phyloP scores from a whole-genome alignment of 2,329 filamentous ascomycete genomes.

The Fusarium falciforme region DNA sequence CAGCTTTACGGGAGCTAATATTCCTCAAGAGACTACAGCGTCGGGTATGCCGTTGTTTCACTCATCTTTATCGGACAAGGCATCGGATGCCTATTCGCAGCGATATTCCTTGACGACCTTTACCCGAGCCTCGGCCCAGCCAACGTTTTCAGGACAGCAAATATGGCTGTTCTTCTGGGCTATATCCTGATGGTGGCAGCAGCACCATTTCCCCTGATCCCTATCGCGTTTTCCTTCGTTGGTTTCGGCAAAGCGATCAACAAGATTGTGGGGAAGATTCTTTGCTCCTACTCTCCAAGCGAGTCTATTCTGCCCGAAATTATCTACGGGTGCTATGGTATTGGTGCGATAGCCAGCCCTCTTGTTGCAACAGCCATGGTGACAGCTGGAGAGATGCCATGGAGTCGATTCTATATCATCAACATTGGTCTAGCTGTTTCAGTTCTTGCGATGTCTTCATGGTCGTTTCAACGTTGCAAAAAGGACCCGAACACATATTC shows the following conservation, averaged over 20 bases:
- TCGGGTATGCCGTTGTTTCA: neutral
- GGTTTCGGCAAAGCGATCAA: neutral
- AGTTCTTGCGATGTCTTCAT: neutral
- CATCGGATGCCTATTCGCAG: neutral
- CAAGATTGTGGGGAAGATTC: neutral
- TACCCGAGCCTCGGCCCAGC: neutral
- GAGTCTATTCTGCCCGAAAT: neutral
- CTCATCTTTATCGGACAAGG: neutral
- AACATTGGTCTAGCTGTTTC: neutral
- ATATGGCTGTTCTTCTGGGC: neutral
- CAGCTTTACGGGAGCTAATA: neutral
- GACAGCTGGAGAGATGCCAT: no score
- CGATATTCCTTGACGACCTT: neutral
- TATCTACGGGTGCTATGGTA: neutral
- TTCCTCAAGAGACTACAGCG: neutral
- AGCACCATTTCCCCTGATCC: neutral
- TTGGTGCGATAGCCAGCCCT: neutral
- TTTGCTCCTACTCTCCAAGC: neutral
- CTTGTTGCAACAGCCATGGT: neutral
- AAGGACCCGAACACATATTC: neutral
- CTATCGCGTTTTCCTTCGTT: neutral
- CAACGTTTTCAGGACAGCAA: neutral
- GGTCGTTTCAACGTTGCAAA: fast-evolving
- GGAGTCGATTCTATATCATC: neutral
- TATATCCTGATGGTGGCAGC: neutral